Base-by-base conservation (phyloP, 1,284 basidiomycete genomes). In the Taiwanofungus camphoratus region DNA sequence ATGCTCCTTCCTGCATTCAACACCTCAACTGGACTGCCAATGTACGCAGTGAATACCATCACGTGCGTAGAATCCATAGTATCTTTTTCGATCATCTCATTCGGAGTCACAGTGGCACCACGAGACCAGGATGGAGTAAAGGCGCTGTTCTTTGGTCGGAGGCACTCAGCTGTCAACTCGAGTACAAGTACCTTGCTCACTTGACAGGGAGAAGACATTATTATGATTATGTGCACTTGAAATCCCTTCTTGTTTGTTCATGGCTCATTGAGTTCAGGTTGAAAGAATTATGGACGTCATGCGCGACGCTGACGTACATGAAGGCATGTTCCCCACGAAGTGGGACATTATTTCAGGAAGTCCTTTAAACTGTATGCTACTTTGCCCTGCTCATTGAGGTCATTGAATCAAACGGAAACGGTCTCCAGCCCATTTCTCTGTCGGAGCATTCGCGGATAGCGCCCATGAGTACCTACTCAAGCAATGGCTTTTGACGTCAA, bases 401-500 rank as follows among this genome's bases (percentile, higher is more conserved):
- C 8, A 12, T 0, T 3, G 11, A 16, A 4, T 12, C 16, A 6
- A 23, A 3, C 13, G 13, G 8, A 27, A 27, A 30, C 2, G 6
- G 12, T 26, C 5, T 9, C 1, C 45, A 59, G 55, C 32, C 18
- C 52, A 57, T 36, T 39, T 82, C 16, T 79, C 79, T 2, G 74
- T 82, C 4, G 83, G 83, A 15, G 77, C 71, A 2, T 69, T 69
- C 37, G 79, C 80, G 2, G 84, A 87, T 51, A 87, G 83, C 55
- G 76, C 76, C 2, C 80, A 87, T 48, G 85, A 88, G 58, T 88
- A 88, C 54, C 69, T 84, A n/a, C 69, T 88, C 34, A 88, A 88
- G 53, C 77, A 83, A 48, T 84, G 78, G 59, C 63, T 87, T 8
- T 67, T 86, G 13, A 80, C 79, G 3, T 74, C 70, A 12, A 70